These are phyloP conservation scores for Paramecium primaurelia DNA, from an alignment of 73 alveolate genomes.

Conservation along the genomic window DNA sequence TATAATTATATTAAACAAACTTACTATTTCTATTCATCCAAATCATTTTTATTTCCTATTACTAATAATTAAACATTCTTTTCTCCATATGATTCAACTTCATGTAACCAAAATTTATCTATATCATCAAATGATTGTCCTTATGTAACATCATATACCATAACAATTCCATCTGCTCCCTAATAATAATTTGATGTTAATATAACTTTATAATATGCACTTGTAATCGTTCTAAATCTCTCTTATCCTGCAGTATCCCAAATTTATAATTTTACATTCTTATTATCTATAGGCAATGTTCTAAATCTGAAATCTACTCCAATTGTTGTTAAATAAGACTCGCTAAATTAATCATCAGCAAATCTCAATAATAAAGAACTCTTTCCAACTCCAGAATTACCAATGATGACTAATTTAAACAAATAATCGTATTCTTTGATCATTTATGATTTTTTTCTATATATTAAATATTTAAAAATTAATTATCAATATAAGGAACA, in stretches of 20 bases:
- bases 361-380: constrained; percentile 80
- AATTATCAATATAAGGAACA: neutral
- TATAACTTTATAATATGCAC: constrained; percentile 61
- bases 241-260: constrained; percentile 99
- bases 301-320: constrained; percentile 87
- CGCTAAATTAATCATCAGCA: constrained; percentile 86
- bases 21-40: constrained; percentile 53
- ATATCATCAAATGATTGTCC: constrained; percentile 69
- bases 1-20: neutral
- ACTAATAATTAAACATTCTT: constrained; percentile 53
- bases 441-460: neutral
- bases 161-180: constrained; percentile 85
- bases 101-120: constrained; percentile 56
- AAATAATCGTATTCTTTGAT: constrained; percentile 72
- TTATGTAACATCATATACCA: constrained; percentile 79
- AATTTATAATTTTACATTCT: constrained; percentile 78
- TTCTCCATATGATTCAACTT: constrained; percentile 53
- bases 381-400: constrained; percentile 89
- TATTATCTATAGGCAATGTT: constrained; percentile 41
- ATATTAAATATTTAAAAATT: neutral
- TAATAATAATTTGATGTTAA: neutral
- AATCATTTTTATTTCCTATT: constrained; percentile 54
- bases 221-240: constrained; percentile 86
- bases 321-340: constrained; percentile 82
- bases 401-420: constrained; percentile 79